These are phyloP conservation scores for Hortaea sp. DNA, from an alignment of 2,329 filamentous ascomycete species.

Conservation along the genomic window DNA sequence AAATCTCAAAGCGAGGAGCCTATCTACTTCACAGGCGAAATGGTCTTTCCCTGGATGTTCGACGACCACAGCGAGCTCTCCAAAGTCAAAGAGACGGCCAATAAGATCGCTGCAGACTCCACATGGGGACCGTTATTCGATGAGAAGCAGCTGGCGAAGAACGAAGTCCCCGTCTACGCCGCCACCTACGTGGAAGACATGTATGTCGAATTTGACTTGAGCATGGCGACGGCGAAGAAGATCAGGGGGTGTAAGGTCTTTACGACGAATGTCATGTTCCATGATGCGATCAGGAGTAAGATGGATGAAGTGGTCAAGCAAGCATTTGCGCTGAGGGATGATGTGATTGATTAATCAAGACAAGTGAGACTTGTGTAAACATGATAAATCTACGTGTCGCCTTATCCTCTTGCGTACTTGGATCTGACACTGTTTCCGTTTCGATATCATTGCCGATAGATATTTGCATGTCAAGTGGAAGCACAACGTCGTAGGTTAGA, in stretches of 20 bases:
- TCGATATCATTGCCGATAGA: too few species aligned
- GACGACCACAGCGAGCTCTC: constrained; percentile 67
- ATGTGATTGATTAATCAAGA: constrained; percentile 43
- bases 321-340: constrained; percentile 68
- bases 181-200: constrained; percentile 80
- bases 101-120: constrained; percentile 56
- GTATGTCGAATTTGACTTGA: constrained; percentile 75
- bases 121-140: constrained; percentile 75
- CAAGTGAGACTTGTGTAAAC: neutral
- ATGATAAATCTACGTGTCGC: neutral
- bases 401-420: too few species aligned
- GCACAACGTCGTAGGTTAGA: too few species aligned
- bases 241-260: constrained; percentile 72
- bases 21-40: constrained; percentile 80
- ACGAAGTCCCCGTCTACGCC: constrained; percentile 77
- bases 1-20: constrained; percentile 35
- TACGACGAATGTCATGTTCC: constrained; percentile 79
- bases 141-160: constrained; percentile 58
- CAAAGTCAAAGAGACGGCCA: constrained; percentile 57
- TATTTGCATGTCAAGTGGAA: too few species aligned
- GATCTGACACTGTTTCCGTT: too few species aligned
- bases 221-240: constrained; percentile 60
- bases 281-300: constrained; percentile 67
- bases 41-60: constrained; percentile 82
- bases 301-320: constrained; percentile 66